Conservation (phyloP, 805 yeast genomes). For the Yarrowia sp. region DNA sequence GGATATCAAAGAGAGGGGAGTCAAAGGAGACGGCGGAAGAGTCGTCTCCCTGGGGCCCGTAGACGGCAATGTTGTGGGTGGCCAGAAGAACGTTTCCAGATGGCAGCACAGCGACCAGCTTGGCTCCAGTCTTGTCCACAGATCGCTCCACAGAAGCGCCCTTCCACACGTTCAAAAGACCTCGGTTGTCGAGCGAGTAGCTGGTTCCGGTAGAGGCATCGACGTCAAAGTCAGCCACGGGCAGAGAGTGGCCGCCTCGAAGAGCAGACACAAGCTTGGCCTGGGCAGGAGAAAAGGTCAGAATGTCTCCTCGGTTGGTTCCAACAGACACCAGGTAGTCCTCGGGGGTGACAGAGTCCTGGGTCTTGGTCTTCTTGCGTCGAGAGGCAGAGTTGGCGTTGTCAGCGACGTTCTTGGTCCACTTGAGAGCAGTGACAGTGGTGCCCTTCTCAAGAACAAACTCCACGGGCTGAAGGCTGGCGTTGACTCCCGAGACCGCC, state of each 20-base stretch:
- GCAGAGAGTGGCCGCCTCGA: constrained; percentile 46
- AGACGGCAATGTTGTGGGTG: constrained; percentile 61
- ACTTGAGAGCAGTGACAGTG: constrained; percentile 49
- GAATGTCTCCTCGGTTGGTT: constrained; percentile 59
- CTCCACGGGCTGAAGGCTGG: constrained; percentile 44
- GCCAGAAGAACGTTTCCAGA: constrained; percentile 53
- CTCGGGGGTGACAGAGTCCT: constrained; percentile 32
- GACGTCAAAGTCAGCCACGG: constrained; percentile 49
- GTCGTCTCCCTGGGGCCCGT: constrained; percentile 42
- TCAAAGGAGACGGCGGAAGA: constrained; percentile 37
- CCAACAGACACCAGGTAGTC: constrained; percentile 57
- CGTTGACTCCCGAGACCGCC: constrained; percentile 46
- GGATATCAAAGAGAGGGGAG: constrained; percentile 46
- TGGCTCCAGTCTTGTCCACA: constrained; percentile 35
- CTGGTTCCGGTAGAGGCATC: constrained; percentile 42
- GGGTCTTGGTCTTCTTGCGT: constrained; percentile 37
- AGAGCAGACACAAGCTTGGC: constrained; percentile 57
- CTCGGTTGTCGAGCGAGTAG: constrained; percentile 25
- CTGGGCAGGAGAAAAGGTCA: constrained; percentile 65
- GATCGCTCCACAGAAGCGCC: constrained; percentile 13
- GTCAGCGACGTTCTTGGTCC: constrained; percentile 44
- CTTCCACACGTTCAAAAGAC: constrained; percentile 21
- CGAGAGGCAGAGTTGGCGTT: constrained; percentile 25
- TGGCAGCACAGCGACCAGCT: constrained; percentile 36
- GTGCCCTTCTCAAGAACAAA: constrained; percentile 54